Percentiles rank a stretch among this genome's conserved stretches.
Conservation (phyloP, 805 yeast genomes). For the Starmerella kuoi region DNA sequence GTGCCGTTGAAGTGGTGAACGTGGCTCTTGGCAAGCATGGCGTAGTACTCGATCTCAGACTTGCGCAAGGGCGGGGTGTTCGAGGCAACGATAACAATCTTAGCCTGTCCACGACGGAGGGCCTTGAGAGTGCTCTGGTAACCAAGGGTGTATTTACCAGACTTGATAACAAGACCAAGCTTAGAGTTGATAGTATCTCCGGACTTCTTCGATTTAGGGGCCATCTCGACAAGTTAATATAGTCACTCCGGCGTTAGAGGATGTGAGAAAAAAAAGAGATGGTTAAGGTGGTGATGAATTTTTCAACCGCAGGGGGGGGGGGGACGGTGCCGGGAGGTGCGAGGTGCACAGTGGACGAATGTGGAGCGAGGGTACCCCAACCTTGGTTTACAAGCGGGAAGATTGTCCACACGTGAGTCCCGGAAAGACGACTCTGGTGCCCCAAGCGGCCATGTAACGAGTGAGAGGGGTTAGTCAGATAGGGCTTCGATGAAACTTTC, state of each 20-base stretch:
- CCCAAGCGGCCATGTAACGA: no score
- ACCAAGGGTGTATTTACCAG: conserved; percentile 99
- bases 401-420: no score
- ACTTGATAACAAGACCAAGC: conserved; percentile 94
- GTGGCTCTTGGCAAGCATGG: conserved; percentile 96
- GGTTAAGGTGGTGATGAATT: conserved; percentile 5
- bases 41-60: conserved; percentile 99
- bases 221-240: conserved; percentile 87
- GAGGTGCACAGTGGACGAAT: no score
- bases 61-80: conserved; percentile 99
- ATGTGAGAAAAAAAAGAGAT: conserved; percentile 1
- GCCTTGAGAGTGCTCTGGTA: conserved; percentile 98
- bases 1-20: conserved; percentile 99
- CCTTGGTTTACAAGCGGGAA: no score
- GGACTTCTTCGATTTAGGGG: conserved; percentile 86
- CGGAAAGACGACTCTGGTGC: no score
- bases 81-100: conserved; percentile 94
- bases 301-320: conserved; percentile 1
- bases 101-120: conserved; percentile 97
- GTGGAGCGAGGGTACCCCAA: not conserved
- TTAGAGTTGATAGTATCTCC: conserved; percentile 95
- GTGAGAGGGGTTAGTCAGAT: not conserved
- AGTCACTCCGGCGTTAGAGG: conserved; percentile 61
- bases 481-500: not conserved
- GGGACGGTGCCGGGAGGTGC: not conserved